These are phyloP conservation scores for Sugiyamaella xylanicola DNA, from an alignment of 1,139 yeast species.

Conservation along the genomic window DNA sequence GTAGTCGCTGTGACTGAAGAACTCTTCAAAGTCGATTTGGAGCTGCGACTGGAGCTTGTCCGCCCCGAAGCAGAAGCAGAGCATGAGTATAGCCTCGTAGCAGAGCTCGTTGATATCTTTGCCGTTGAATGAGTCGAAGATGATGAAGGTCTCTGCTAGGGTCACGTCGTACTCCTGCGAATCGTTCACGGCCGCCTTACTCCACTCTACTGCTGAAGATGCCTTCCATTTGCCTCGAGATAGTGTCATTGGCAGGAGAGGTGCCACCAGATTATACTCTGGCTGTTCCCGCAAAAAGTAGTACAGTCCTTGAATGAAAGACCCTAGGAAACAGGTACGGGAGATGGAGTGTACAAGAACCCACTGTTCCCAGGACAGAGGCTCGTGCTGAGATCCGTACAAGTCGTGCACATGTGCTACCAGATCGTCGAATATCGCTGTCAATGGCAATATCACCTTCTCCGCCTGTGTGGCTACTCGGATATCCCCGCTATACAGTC, in stretches of 20 bases:
- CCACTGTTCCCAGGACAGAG: conserved; percentile 19
- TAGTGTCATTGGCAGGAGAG: conserved; percentile 18
- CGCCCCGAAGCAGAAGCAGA: conserved; percentile 16
- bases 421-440: conserved; percentile 24
- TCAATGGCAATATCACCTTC: conserved; percentile 4
- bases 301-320: conserved; percentile 16
- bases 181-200: background rate
- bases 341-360: conserved; percentile 21
- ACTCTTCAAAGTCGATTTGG: conserved; percentile 2
- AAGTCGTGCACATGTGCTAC: conserved; percentile 15
- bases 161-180: conserved; percentile 14
- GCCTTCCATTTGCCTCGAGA: conserved; percentile 14
- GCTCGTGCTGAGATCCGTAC: background rate
- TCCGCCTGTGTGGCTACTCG: conserved; percentile 20
- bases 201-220: conserved; percentile 10
- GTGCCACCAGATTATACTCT: conserved; percentile 15
- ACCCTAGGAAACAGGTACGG: conserved; percentile 20
- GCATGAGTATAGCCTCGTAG: conserved; percentile 12
- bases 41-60: conserved; percentile 5
- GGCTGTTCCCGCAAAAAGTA: conserved; percentile 17
- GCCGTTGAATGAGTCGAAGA: background rate
- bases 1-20: background rate
- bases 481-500: conserved; percentile 23
- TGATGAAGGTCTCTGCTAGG: conserved; percentile 10
- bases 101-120: conserved; percentile 5